Conservation (phyloP, 164 flowering plant species). For the Warburgia ugandensis region DNA sequence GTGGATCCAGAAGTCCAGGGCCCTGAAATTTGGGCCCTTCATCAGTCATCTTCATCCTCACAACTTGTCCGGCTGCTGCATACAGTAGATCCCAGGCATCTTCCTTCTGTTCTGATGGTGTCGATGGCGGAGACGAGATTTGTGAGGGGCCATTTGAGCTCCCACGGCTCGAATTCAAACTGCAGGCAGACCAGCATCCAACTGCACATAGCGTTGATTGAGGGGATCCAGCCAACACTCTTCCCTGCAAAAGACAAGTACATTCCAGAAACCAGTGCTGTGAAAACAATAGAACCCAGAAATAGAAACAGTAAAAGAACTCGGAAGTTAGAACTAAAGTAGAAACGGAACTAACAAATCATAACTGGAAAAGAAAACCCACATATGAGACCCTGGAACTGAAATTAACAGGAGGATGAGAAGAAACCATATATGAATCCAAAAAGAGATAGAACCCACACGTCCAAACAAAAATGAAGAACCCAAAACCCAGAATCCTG, state of each 20-base stretch:
- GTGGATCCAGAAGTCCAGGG: slow-evolving; percentile 28
- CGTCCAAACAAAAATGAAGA: not conserved
- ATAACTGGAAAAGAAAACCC: too few species aligned
- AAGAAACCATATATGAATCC: not conserved
- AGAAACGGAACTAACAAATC: too few species aligned
- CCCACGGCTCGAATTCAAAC: slow-evolving; percentile 36
- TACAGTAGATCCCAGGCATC: slow-evolving; percentile 50
- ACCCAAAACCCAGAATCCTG: not conserved
- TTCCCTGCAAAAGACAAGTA: slow-evolving; percentile 20
- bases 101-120: slow-evolving; percentile 17
- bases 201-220: slow-evolving; percentile 53
- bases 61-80: slow-evolving; percentile 65
- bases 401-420: not conserved
- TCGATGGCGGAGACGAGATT: slow-evolving; percentile 33
- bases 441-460: too few species aligned
- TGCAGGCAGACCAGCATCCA: slow-evolving; percentile 35
- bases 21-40: slow-evolving; percentile 16
- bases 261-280: not conserved
- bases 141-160: slow-evolving; percentile 40
- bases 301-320: too few species aligned
- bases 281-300: too few species aligned
- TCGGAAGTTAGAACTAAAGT: too few species aligned
- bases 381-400: not conserved
- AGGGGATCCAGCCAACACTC: slow-evolving; percentile 47
- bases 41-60: slow-evolving; percentile 36